Base-by-base conservation (phyloP, 768 basidiomycete genomes). In the Suillus variegatus region DNA sequence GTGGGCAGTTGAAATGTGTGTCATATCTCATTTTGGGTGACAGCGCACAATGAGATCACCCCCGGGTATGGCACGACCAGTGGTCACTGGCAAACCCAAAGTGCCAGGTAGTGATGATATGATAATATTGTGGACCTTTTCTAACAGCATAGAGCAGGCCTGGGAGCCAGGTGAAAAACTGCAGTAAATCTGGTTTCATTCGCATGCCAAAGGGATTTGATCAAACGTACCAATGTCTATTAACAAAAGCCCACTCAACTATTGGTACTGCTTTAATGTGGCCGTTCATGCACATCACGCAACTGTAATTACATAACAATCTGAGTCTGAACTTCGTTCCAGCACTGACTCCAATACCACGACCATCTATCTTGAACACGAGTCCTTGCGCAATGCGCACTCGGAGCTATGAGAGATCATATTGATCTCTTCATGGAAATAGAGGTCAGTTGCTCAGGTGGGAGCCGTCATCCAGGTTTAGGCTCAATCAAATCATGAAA, bases 381-480 rank as follows among this genome's bases (percentile, higher is more conserved):
- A 25, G 28, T 28, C 2, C 28, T 28, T 28, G 28, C 28, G 28
- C 28, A 28, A 28, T 28, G 28, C 28, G 2, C 28, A 28, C 28
- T n/a, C n/a, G n/a, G 28, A 28, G 28, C 28, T 28, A 28, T 3
- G 28, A 28, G 28, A 28, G 28, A 28, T 28, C 28, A 3, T 28
- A 28, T 28, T 14, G 25, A 44, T 16, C 0, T 85, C 84, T 2
- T 92, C 92, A 1, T 98, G 96, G 95, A 88, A 83, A 75, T 79
- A 81, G n/a, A 93, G 90, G 74, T 83, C 86, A 10, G 84, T 90
- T 20, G 90, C 91, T 7, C n/a, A n/a, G n/a, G n/a, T n/a, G 58
- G 65, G 77, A 62, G 51, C 10, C 2, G 18, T 28, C 20, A 10
- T 20, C 57, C 38, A 40, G 56, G 36, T 22, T 38, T 43, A 35